Base-by-base conservation (phyloP, 2,329 filamentous ascomycete genomes). In the Pseudogymnoascus sp. region DNA sequence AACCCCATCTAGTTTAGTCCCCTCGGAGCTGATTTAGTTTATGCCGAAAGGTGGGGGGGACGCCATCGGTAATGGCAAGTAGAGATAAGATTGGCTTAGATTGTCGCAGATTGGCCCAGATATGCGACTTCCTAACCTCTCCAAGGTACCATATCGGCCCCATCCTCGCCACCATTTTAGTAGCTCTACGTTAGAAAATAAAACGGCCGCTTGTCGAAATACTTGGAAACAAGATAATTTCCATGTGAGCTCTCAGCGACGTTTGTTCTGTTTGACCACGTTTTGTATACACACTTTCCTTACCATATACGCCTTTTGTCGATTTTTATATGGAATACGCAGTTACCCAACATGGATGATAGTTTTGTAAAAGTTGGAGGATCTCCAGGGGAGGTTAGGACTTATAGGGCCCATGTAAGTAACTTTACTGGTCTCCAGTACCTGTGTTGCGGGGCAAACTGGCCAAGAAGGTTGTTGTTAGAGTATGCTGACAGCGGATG, bases 401-500 rank as follows among this genome's bases (percentile, higher is more conserved):
- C 80, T 61, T 85, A 86, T 74, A 81, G 75, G 64, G 81, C 86
- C 63, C 83, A 83, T 72, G 84, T 85, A 70, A 77, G 83, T 76
- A 48, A 48, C 6, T 23, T 34, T 10, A 39, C 57, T 48, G 19
- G 21, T 45, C 60, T 61, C 60, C 14, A 4, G 14, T 39, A 41
- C 37, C 60, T 21, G 23, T 43, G 23, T 19, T 48, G 28, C 43
- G 41, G 37, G 57, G 23, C 37, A 31, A 16, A 19, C 11, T 8
- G n/a, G 19, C 28, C 60, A 31, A 1, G 31, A 54, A 48, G 31
- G 11, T 34, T 11, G 31, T 36, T 11, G 31, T 31, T 34, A 8
- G 41, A 23, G 4, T 57, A 61, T 39, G 11, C 60, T 61, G 8
- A 61, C 60, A 25, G 25, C 23, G 36, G 63, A 39, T 19, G 37